Conservation (phyloP, 2,329 filamentous ascomycete genomes). For the Gaeumannomyces tritici region DNA sequence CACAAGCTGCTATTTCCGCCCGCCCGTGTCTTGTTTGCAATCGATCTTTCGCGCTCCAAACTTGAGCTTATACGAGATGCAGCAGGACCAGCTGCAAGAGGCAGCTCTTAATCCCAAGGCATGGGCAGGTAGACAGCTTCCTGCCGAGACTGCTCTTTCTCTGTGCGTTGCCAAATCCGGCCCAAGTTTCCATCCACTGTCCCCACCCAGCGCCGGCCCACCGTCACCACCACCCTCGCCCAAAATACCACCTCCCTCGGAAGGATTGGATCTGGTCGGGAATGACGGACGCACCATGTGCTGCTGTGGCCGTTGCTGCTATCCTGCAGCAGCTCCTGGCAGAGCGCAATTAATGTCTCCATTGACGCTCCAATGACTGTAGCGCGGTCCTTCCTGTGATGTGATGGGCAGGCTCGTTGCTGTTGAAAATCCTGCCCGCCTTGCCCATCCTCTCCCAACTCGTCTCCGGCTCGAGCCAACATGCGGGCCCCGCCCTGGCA, state of each 20-base stretch:
- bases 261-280: neutral
- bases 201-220: neutral
- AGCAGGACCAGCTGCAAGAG: no score
- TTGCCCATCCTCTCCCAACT: neutral
- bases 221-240: neutral
- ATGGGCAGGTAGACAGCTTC: no score
- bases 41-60: no score
- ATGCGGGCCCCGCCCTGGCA: neutral
- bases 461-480: neutral
- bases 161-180: neutral
- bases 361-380: neutral
- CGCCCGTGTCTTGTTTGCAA: no score
- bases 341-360: neutral
- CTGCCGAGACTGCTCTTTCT: neutral
- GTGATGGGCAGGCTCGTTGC: no score
- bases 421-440: neutral
- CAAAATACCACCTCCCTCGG: neutral
- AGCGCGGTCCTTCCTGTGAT: neutral
- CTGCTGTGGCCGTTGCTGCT: neutral
- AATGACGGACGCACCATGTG: neutral
- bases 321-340: neutral
- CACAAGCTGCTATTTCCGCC: no score
- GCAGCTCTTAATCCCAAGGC: no score
- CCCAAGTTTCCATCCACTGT: neutral
- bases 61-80: no score